Base-by-base conservation (phyloP, 75 land plant species). In the Pinus taeda region DNA sequence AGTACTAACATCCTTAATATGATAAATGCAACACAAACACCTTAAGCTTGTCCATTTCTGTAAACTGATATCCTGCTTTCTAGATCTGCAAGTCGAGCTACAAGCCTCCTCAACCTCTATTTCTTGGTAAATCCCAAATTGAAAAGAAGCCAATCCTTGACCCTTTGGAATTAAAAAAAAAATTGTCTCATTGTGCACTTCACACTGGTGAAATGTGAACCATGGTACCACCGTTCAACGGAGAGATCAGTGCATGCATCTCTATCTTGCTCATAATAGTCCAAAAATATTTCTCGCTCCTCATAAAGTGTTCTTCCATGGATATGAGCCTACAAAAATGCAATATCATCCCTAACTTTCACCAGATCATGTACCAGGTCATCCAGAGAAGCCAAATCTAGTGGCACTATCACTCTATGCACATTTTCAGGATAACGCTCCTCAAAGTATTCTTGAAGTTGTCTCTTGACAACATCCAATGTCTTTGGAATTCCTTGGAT, bases 381-480 rank as follows among this genome's bases (percentile, higher is more conserved):
- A 70, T 26, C 26, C 26, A 26, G 26, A 26, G 26, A 26, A 26
- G 26, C 26, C 26, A 26, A 26, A 26, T 26, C 90, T 75, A 86
- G 85, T 0, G 97, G 97, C 33, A 91, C 78, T 56, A 94, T 75
- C 0, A 94, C 88, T 24, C 79, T 79, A 70, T 88, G 88, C 36
- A 94, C 78, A 76, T 92, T 91, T 26, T 92, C 97, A 3, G 97
- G 97, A 73, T 94, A 94, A 56, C 81, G 70, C 61, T 90, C 80
- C 78, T 90, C 87, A 60, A 94, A 92, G 79, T 91, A 94, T 75
- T 91, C 97, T 36, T 84, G 85, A 13, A 94, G 73, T 0, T 85
- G 87, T 26, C 26, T 26, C 26, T 26, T 26, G 26, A 26, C 26
- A 26, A 26, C 26, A 0, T 26, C 26, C 26, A 26, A 26, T 26